These are phyloP conservation scores for Dactylellina haptotyla DNA, from an alignment of 2,329 filamentous ascomycete species.

Conservation along the genomic window DNA sequence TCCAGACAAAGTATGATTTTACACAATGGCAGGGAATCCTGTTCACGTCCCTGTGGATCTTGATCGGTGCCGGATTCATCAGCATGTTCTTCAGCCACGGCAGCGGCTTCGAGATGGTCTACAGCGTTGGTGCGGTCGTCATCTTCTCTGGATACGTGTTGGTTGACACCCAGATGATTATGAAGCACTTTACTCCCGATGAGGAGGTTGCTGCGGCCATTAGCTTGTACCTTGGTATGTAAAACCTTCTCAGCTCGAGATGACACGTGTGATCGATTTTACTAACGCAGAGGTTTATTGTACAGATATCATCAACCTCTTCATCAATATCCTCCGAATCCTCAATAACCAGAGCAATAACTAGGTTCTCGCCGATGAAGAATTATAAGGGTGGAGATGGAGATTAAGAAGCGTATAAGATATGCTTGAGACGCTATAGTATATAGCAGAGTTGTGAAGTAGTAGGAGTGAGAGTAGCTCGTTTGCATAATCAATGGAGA, in stretches of 20 bases:
- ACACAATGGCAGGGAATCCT: slow-evolving; percentile 97
- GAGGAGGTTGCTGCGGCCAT: slow-evolving; percentile 97
- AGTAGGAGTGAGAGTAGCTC: too few species aligned
- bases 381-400: neutral
- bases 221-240: slow-evolving; percentile 77
- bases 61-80: slow-evolving; percentile 94
- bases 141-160: slow-evolving; percentile 96
- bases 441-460: too few species aligned
- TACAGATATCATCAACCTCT: slow-evolving; percentile 89
- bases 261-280: neutral
- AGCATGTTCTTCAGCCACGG: slow-evolving; percentile 82
- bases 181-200: slow-evolving; percentile 96
- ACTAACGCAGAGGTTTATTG: neutral
- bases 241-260: neutral
- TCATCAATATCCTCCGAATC: slow-evolving; percentile 93
- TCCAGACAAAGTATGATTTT: slow-evolving; percentile 98
- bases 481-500: too few species aligned
- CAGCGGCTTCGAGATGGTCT: slow-evolving; percentile 84
- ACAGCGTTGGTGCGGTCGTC: slow-evolving; percentile 81
- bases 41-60: slow-evolving; percentile 86
- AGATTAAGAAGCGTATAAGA: neutral
- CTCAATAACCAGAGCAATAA: slow-evolving; percentile 96
- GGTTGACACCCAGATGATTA: slow-evolving; percentile 93
- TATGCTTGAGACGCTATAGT: neutral
- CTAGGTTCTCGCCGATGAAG: slow-evolving; percentile 65